Evolutionary conservation across 805 yeast genomes (phyloP), one percentile per base, ranked within the genome.

Genomic region (Lipomyces orientalis): DNA sequence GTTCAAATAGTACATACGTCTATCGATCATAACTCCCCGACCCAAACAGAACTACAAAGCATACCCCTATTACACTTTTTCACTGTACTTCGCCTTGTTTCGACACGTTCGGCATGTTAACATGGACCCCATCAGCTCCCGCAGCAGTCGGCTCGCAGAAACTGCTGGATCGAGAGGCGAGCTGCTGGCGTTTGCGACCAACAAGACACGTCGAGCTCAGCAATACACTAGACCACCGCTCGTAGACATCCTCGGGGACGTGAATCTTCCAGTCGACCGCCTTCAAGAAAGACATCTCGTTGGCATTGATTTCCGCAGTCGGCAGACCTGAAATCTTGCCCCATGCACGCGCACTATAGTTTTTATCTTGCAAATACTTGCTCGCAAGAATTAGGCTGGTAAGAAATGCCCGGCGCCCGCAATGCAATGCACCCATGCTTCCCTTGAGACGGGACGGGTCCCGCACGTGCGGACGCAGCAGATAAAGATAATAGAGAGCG

Each of bases 311-410:
- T 66, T 85, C 88, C 35, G 76, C 71, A 3, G 84, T 74, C 29
- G 85, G 75, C 54, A 90, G 81, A 0, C 96, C 95, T 43, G 91
- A 85, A 60, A 91, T 87, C 75, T 86, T 85, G 61, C 89, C 81
- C 97, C 97, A 91, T 5, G 90, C 85, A 69, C 82, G 83, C 72
- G 89, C 82, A 37, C 90, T 82, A 77, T 85, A 90, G 75, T 88
- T 89, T 61, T 86, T 85, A 78, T 91, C 97, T 75, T 88, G 91
- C 67, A 84, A 81, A 76, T 87, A 90, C 76, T 91, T 91, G 62
- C 88, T 85, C 3, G 95, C 88, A 51, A 91, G 79, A 62, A 91
- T 89, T 62, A 91, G 76, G 74, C 90, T 84, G 1, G 88, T 84
- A 68, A 91, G 81, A 70, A 91, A 88, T 54, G 87, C 83, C 69